A percentile compares a stretch with the other conserved stretches of the same genome.
Conservation (phyloP, 2,329 filamentous ascomycete species). For the Nemania abortiva region DNA sequence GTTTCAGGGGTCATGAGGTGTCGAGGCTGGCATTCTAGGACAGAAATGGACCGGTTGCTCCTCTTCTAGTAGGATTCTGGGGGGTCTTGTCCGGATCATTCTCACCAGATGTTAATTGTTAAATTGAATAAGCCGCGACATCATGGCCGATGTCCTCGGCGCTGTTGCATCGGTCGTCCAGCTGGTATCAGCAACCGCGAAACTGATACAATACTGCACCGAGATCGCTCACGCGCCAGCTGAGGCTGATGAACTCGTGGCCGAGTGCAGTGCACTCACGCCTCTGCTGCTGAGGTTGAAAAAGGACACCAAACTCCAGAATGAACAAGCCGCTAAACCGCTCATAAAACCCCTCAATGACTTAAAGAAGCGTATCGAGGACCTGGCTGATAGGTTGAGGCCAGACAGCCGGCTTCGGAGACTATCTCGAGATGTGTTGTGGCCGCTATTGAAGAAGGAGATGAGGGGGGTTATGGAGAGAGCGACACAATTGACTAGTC, state of each 20-base stretch:
- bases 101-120: not conserved
- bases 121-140: slow-evolving; percentile 1
- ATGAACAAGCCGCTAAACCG: slow-evolving; percentile 4
- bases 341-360: slow-evolving; percentile 20
- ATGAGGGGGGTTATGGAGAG: slow-evolving; percentile 22
- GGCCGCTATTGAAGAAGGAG: slow-evolving; percentile 24
- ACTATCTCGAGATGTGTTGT: slow-evolving; percentile 23
- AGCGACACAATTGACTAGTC: not conserved
- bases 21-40: not conserved
- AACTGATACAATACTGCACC: slow-evolving; percentile 24
- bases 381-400: slow-evolving; percentile 10
- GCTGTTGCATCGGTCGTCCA: slow-evolving; percentile 23
- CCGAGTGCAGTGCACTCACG: slow-evolving; percentile 13
- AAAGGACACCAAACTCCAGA: slow-evolving; percentile 23
- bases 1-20: slow-evolving; percentile 12
- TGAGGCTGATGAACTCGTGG: slow-evolving; percentile 18
- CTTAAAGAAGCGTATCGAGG: slow-evolving; percentile 18
- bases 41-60: not conserved
- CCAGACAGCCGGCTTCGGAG: slow-evolving; percentile 11
- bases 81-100: not conserved
- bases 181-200: slow-evolving; percentile 22
- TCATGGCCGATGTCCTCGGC: slow-evolving; percentile 17
- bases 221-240: slow-evolving; percentile 19
- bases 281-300: slow-evolving; percentile 24
- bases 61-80: slow-evolving; percentile 7